Conservation (phyloP, 257 asterid species). For the Lycium ferocissimum region DNA sequence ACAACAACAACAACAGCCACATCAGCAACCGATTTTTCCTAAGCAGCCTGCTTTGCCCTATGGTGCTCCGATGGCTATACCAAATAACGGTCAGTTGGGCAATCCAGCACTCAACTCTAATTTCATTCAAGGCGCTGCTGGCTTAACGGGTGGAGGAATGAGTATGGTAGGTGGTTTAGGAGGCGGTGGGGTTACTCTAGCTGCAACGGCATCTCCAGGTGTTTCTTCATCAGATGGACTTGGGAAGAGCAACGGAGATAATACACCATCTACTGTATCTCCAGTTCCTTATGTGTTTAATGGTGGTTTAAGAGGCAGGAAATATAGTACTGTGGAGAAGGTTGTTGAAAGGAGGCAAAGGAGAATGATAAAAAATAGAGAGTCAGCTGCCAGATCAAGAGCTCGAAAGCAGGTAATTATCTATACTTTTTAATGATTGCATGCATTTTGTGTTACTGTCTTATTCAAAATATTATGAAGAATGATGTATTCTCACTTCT, state of each 20-base stretch:
- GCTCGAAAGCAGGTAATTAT: conserved; percentile 91
- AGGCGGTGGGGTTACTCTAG: conserved; percentile 53
- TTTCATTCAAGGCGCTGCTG: conserved; percentile 51
- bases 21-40: conserved; percentile 63
- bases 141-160: conserved; percentile 52
- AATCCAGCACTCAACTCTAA: conserved; percentile 48
- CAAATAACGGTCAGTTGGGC: conserved; percentile 48
- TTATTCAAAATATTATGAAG: neutral
- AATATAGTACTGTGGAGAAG: conserved; percentile 72
- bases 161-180: conserved; percentile 76
- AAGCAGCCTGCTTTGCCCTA: conserved; percentile 63
- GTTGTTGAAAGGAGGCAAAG: conserved; percentile 95
- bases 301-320: conserved; percentile 78
- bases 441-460: neutral
- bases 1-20: conserved; percentile 46
- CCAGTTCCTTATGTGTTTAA: conserved; percentile 76
- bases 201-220: conserved; percentile 62
- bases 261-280: conserved; percentile 56
- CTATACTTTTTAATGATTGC: neutral
- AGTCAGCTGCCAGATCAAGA: conserved; percentile 96
- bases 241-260: conserved; percentile 71
- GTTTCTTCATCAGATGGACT: conserved; percentile 78
- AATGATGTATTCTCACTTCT: neutral
- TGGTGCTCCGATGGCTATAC: conserved; percentile 60
- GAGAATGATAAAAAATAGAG: conserved; percentile 95